phyloP scores from a whole-genome alignment of 768 basidiomycete genomes.

The Favolaschia claudopus region DNA sequence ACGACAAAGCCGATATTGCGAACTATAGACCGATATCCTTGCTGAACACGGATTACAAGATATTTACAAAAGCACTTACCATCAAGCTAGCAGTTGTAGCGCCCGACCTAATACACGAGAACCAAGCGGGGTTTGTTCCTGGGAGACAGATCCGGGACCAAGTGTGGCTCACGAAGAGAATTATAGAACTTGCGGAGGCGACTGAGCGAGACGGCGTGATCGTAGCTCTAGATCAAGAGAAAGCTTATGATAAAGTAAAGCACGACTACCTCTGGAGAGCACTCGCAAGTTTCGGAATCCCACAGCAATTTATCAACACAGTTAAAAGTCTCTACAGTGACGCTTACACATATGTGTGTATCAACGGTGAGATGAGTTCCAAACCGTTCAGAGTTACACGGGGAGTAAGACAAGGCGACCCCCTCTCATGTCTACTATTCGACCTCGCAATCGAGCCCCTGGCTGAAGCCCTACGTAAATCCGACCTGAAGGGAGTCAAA shows the following conservation, averaged over 20 bases:
- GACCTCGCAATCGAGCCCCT: too few relatives aligned
- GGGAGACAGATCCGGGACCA: too few relatives aligned
- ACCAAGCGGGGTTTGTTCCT: slow-evolving; percentile 31
- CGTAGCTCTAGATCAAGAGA: too few relatives aligned
- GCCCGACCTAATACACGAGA: background rate
- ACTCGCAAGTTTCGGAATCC: too few relatives aligned
- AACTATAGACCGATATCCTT: background rate
- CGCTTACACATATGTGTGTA: background rate
- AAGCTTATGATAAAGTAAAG: too few relatives aligned
- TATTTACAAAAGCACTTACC: background rate
- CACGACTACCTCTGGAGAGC: too few relatives aligned
- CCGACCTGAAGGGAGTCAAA: background rate
- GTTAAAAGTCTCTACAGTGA: too few relatives aligned
- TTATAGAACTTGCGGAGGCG: too few relatives aligned
- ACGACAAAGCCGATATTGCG: background rate
- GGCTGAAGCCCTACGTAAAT: background rate
- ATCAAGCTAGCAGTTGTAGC: background rate
- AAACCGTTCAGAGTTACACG: background rate
- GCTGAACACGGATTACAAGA: background rate
- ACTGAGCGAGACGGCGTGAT: too few relatives aligned
- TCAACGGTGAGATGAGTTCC: background rate
- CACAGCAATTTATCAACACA: too few relatives aligned
- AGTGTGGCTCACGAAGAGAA: too few relatives aligned
- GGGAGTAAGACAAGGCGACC: background rate
- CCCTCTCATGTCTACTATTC: background rate